These are phyloP conservation scores for Piromyces finnis DNA, from an alignment of 192 early-diverging fungal species.

Conservation along the genomic window DNA sequence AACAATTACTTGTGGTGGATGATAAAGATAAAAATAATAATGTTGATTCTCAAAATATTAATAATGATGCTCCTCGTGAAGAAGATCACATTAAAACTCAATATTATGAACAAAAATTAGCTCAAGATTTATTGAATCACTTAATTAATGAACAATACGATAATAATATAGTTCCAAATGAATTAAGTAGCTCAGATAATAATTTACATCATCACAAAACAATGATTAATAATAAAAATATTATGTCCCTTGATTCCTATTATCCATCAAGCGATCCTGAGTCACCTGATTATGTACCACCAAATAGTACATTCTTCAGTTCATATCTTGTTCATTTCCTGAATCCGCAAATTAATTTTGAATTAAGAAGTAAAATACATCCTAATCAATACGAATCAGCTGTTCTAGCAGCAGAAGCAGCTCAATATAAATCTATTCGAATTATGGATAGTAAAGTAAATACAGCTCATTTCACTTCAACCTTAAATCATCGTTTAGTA, in stretches of 20 bases:
- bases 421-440: not conserved
- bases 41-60: not conserved
- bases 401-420: not conserved
- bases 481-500: not conserved
- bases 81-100: not conserved
- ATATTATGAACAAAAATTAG: not conserved
- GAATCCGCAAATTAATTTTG: not conserved
- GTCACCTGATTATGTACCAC: not conserved
- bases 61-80: not conserved
- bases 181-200: not conserved
- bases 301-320: not conserved
- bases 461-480: not conserved
- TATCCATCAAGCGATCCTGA: not conserved
- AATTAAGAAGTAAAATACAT: not conserved
- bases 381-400: not conserved
- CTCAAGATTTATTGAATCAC: not conserved
- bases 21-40: not conserved
- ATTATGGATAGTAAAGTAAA: not conserved
- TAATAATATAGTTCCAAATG: not conserved
- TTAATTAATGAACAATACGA: not conserved
- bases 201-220: not conserved
- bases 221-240: not conserved
- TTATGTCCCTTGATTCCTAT: not conserved
- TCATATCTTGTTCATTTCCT: not conserved
- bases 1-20: not conserved